Evolutionary conservation across 108 stramenopile species (phyloP), one percentile per base, ranked within the genome.

Genomic region (Nitzschia sp.): DNA sequence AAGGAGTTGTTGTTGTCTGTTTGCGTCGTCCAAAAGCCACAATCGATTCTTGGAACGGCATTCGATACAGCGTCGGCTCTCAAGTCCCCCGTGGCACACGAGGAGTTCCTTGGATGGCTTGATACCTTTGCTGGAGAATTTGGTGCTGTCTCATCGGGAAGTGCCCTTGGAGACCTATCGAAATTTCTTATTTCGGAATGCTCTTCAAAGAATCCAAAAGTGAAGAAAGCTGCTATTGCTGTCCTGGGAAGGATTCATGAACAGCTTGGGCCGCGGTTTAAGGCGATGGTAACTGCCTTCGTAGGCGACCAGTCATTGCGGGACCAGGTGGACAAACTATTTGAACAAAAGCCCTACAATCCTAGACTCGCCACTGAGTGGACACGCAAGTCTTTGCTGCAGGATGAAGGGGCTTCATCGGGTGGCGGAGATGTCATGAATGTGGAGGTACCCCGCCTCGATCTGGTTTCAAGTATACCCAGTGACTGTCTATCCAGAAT

Each of bases 61-160:
- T 63, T 78, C 53, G 72, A 67, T 22, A 21, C 70, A 10, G 58
- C 84, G n/a, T 66, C 67, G n/a, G 56, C 54, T 6, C 65, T 84
- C 41, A 92, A 86, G 67, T 80, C 90, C 21, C 94, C 94, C 7
- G 38, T 86, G 42, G 72, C 72, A 9, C 91, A 92, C 57, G 91
- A 89, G 66, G 89, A 84, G 17, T 70, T 88, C 7, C 66, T 89
- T 22, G 52, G 41, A 8, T 91, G 84, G 87, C 72, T 82, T 26
- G 66, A 75, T 25, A 19, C 25, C 34, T 86, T 91, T 46, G 80
- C 73, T 50, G 43, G 66, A 17, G 86, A 92, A 21, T 92, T 90
- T 67, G 94, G 94, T n/a, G 83, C 80, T 40, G 43, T 44, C 17
- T 56, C 83, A 6, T 57, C 89, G 12, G 82, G 80, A 8, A 63